A percentile compares a stretch with the other conserved stretches of the same genome.
phyloP scores from a whole-genome alignment of 108 stramenopile genomes.

The Skeletonema potamos region DNA sequence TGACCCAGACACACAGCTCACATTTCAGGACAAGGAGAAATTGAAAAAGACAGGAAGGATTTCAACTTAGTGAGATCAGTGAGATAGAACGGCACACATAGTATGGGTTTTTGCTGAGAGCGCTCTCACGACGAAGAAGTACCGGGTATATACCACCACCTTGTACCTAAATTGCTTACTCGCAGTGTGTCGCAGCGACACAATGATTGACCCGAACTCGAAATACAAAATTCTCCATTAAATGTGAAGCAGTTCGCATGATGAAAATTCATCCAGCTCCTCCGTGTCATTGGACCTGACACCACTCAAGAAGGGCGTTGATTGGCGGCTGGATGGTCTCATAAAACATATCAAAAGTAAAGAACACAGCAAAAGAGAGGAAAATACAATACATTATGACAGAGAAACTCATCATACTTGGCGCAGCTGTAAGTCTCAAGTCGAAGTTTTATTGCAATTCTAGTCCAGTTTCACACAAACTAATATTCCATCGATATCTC shows the following conservation, averaged over 20 bases:
- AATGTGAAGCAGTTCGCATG: neutral
- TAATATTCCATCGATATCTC: neutral
- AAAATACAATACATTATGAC: neutral
- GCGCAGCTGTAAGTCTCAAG: slow-evolving; percentile 23
- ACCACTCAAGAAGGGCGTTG: neutral
- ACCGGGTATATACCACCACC: too few relatives aligned
- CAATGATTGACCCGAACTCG: neutral
- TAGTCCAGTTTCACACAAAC: neutral
- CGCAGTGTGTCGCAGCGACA: neutral
- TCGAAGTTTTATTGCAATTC: too few relatives aligned
- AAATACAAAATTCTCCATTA: neutral
- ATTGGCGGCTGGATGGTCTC: neutral
- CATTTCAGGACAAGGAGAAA: slow-evolving; percentile 56
- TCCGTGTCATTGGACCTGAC: neutral
- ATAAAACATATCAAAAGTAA: neutral
- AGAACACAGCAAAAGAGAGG: neutral
- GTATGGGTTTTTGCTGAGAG: too few relatives aligned
- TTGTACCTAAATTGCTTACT: too few relatives aligned
- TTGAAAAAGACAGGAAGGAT: slow-evolving; percentile 37
- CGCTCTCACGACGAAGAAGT: too few relatives aligned
- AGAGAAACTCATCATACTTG: slow-evolving; percentile 30
- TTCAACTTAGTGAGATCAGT: too few relatives aligned
- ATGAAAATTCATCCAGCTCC: neutral
- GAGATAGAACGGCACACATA: too few relatives aligned
- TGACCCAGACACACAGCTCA: slow-evolving; percentile 50